These are phyloP conservation scores for Botryobasidium botryosum DNA, from an alignment of 768 basidiomycete species.

Conservation along the genomic window DNA sequence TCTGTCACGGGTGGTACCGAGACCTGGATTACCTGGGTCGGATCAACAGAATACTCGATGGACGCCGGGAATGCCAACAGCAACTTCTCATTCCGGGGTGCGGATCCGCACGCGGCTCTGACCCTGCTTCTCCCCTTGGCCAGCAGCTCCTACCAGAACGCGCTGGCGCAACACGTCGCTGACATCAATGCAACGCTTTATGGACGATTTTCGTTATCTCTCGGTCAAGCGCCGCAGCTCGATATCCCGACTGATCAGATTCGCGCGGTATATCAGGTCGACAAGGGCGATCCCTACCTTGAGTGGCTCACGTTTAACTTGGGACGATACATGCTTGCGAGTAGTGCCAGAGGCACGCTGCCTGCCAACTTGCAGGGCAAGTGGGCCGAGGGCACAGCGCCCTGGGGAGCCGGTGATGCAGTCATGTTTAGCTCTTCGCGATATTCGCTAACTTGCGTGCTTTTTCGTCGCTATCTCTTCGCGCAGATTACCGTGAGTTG, in stretches of 20 bases:
- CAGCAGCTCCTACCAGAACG: constrained; percentile 20
- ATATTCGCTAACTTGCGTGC: not conserved
- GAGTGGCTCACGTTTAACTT: constrained; percentile 64
- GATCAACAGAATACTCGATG: constrained; percentile 53
- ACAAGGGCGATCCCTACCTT: constrained; percentile 42
- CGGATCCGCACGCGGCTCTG: constrained; percentile 38
- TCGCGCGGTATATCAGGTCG: constrained; percentile 32
- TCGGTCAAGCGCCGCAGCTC: constrained; percentile 42
- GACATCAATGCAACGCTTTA: too few species aligned
- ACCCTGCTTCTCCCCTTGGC: constrained; percentile 22
- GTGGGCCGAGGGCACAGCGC: constrained; percentile 42
- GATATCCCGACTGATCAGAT: constrained; percentile 40
- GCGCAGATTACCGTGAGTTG: constrained; percentile 2
- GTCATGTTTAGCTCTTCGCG: too few species aligned
- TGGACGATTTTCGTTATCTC: constrained; percentile 34
- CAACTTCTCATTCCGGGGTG: constrained; percentile 44
- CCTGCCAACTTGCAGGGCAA: constrained; percentile 63
- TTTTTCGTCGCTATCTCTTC: not conserved
- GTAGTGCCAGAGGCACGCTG: constrained; percentile 42
- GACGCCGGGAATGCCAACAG: constrained; percentile 38
- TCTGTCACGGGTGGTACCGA: constrained; percentile 26
- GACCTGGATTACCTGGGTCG: constrained; percentile 54
- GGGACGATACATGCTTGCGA: constrained; percentile 47
- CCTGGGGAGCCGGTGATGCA: constrained; percentile 55
- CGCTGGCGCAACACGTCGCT: constrained; percentile 32